Evolutionary conservation across 768 basidiomycete species (phyloP), one percentile per base, ranked within the genome.

Genomic region (Gyrodon lividus): DNA sequence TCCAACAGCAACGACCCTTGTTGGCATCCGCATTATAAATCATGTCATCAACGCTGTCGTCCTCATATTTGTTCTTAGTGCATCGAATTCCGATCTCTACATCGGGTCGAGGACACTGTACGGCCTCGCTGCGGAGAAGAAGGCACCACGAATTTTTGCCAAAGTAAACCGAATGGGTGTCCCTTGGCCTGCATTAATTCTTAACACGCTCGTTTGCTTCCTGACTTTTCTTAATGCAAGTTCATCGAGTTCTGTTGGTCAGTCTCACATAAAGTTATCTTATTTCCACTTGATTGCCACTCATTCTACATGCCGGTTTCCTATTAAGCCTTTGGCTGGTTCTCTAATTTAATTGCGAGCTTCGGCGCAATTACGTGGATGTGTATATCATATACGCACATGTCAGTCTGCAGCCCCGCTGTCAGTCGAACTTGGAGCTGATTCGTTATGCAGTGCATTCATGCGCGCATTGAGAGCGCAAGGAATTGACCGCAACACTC

Each of bases 51-150:
- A 72, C 53, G 61, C 64, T 49, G 67, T 73, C 59, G 65, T 77
- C 46, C 63, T 78, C 64, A 61, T 71, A 37, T 86, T 82, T 62
- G 82, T 85, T 4, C 52, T 38, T 22, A 53, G 64, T 48, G 52
- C 56, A 47, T 60, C 83, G 17, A 86, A 85, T 64, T 81, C 79
- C 14, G 86, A 87, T 65, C 67, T 86, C 42, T 84, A 78, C 59
- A 78, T 78, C 7, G 70, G 70, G 34, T 75, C 75, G 34, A 73
- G 80, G 49, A 75, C 74, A 8, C 67, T 80, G 14, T 78, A 78
- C 56, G 74, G 72, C 26, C 64, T 78, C 3, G 75, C 75, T 8
- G 62, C 75, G 17, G 77, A 78, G 55, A 72, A 74, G 28, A 74
- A 81, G 60, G 72, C 76, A 10, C 77, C 78, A 26, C 60, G 59